Conservation (phyloP, 2,329 filamentous ascomycete species). For the Raffaelea ambrosiae region DNA sequence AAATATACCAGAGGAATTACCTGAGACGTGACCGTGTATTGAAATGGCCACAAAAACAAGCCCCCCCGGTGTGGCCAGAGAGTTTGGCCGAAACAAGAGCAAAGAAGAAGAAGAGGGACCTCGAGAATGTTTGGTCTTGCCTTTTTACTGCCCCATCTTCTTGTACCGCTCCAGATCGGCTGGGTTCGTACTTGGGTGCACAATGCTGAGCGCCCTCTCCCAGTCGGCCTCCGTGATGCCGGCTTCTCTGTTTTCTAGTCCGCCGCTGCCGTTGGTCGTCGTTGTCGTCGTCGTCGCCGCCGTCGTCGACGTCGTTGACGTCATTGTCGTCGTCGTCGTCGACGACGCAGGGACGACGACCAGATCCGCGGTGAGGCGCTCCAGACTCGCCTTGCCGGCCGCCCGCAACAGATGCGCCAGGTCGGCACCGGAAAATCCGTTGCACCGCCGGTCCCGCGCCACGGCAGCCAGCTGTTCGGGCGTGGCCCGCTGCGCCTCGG, state of each 20-base stretch:
- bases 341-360: too few species aligned
- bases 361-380: conserved; percentile 19
- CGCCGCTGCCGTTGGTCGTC: too few species aligned
- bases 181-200: conserved; percentile 37
- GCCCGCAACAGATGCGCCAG: conserved; percentile 42
- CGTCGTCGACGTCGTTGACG: conserved; percentile 7
- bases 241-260: conserved; percentile 13
- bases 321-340: too few species aligned
- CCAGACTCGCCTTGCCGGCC: conserved; percentile 28
- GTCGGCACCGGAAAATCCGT: conserved; percentile 67
- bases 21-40: too few species aligned
- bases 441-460: conserved; percentile 59
- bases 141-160: conserved; percentile 5
- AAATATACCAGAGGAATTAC: too few species aligned
- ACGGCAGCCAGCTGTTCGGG: conserved; percentile 45
- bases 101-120: too few species aligned
- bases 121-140: too few species aligned
- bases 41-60: too few species aligned
- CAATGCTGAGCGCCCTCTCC: conserved; percentile 40
- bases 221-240: conserved; percentile 36
- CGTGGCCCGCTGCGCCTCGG: conserved; percentile 31
- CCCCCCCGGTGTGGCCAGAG: too few species aligned
- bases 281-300: too few species aligned
- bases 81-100: too few species aligned
- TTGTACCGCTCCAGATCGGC: conserved; percentile 12